These are phyloP conservation scores for Fusarium poae DNA, from an alignment of 2,329 filamentous ascomycete species.

Conservation along the genomic window DNA sequence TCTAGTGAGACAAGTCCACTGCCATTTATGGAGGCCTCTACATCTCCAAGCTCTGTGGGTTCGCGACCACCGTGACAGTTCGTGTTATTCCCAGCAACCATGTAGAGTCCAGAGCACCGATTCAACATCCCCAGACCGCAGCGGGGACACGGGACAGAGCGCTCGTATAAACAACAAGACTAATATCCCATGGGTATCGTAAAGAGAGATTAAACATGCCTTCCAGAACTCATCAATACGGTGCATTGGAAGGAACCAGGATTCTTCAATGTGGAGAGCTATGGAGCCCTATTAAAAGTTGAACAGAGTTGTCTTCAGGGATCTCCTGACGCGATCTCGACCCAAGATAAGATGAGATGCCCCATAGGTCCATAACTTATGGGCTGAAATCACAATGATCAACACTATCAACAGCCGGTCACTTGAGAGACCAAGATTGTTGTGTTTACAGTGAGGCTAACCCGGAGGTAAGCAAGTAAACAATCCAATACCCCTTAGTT, in stretches of 20 bases:
- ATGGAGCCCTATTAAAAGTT: slow-evolving; percentile 2
- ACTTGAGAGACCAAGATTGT: slow-evolving; percentile 13
- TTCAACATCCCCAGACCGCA: background rate
- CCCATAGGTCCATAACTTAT: slow-evolving; percentile 32
- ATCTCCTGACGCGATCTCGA: slow-evolving; percentile 19
- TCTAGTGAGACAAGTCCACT: background rate
- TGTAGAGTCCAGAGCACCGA: background rate
- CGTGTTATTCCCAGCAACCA: background rate
- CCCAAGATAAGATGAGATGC: slow-evolving; percentile 29
- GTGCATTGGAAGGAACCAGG: background rate
- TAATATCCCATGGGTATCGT: slow-evolving; percentile 23
- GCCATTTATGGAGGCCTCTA: slow-evolving; percentile 4
- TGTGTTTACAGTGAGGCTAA: slow-evolving; percentile 14
- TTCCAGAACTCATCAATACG: background rate
- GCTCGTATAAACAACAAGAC: slow-evolving; percentile 17
- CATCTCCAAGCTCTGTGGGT: background rate
- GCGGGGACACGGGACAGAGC: slow-evolving; percentile 2
- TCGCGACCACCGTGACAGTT: background rate
- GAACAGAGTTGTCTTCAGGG: slow-evolving; percentile 7
- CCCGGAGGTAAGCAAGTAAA: slow-evolving; percentile 14
- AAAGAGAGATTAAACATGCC: slow-evolving; percentile 19
- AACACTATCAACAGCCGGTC: slow-evolving; percentile 16
- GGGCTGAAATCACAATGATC: slow-evolving; percentile 29
- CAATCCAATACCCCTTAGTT: background rate
- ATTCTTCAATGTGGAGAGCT: slow-evolving; percentile 8